phyloP scores from a whole-genome alignment of 2,329 filamentous ascomycete genomes.

The Epichloe gansuensis region DNA sequence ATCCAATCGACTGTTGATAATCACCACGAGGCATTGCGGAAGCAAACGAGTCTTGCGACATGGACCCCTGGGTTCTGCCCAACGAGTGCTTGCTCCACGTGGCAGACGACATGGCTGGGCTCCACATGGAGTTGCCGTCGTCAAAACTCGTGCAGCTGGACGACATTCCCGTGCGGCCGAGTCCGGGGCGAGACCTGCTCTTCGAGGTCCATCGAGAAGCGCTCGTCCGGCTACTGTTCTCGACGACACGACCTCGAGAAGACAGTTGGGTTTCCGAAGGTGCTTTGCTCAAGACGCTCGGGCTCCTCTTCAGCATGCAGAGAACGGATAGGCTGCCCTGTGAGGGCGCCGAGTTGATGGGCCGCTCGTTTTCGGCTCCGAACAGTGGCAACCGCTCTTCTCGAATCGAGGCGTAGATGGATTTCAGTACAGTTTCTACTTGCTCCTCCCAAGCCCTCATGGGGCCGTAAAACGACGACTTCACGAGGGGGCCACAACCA shows the following conservation, averaged over 20 bases:
- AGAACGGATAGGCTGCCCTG: constrained; percentile 60
- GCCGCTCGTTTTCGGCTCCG: constrained; percentile 45
- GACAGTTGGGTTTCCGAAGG: constrained; percentile 70
- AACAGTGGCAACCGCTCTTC: constrained; percentile 78
- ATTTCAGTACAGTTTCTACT: constrained; percentile 80
- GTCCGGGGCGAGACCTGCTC: constrained; percentile 62
- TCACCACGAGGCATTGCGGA: constrained; percentile 64
- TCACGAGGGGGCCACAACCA: constrained; percentile 65
- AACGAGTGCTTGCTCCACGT: constrained; percentile 92
- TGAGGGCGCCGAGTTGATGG: constrained; percentile 23
- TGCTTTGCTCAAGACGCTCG: constrained; percentile 84
- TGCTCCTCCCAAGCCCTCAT: constrained; percentile 77
- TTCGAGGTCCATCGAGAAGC: constrained; percentile 72
- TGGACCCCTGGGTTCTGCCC: constrained; percentile 78
- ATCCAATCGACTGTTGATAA: constrained; percentile 93
- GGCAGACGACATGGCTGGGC: constrained; percentile 70
- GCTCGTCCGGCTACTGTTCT: constrained; percentile 43
- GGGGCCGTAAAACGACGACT: constrained; percentile 59
- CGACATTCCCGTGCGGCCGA: constrained; percentile 67
- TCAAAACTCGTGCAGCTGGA: constrained; percentile 93
- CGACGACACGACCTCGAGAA: constrained; percentile 55
- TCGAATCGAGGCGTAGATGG: constrained; percentile 82
- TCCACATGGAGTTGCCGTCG: constrained; percentile 82
- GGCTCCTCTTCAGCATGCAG: constrained; percentile 67
- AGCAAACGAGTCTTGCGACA: constrained; percentile 83